Base-by-base conservation (phyloP, 2,329 filamentous ascomycete genomes). In the Cryphonectria radicalis region DNA sequence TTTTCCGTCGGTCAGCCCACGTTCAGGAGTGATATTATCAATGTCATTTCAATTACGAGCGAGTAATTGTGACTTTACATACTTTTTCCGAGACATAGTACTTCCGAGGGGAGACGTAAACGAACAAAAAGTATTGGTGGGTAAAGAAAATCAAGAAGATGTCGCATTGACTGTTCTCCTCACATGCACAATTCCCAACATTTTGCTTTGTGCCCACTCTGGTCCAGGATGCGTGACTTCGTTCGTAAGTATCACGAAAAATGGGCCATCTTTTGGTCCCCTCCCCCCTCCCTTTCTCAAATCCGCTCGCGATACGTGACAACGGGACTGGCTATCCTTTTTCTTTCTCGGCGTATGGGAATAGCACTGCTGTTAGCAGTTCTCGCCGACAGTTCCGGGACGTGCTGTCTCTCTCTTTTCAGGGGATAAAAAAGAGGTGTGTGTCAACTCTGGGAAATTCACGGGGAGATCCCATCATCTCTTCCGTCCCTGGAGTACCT, bases 61-160 rank as follows among this genome's bases (percentile, higher is more conserved):
- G 32, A 35, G 28, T 62, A 40, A 40, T 62, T n/a, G 28, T n/a
- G 19, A 40, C 19, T 11, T 11, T 35, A n/a, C 19, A 10, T 10
- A 10, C 46, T 50, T n/a, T 62, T 13, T 62, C 59, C 59, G 35
- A 62, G 59, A 37, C 57, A 62, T 11, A 62, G 50, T 22, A 46
- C 43, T 46, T 22, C 19, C 19, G 3, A 22, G 19, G 43, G 19
- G 43, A 22, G 43, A 22, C 10, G 28, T 13, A 28, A 4, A 8
- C 11, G 37, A 28, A 14, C 13, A 11, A 57, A 11, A 40, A 6
- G 35, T 28, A 62, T 62, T 62, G 59, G 59, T 62, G 59, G 59
- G 32, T 62, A 13, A 35, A 50, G 4, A 50, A n/a, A n/a, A 7
- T 7, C 7, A 32, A 62, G 13, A 1, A 40, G 35, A 32, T 19